Conservation (phyloP, 2,329 filamentous ascomycete species). For the Aspergillus candidus region DNA sequence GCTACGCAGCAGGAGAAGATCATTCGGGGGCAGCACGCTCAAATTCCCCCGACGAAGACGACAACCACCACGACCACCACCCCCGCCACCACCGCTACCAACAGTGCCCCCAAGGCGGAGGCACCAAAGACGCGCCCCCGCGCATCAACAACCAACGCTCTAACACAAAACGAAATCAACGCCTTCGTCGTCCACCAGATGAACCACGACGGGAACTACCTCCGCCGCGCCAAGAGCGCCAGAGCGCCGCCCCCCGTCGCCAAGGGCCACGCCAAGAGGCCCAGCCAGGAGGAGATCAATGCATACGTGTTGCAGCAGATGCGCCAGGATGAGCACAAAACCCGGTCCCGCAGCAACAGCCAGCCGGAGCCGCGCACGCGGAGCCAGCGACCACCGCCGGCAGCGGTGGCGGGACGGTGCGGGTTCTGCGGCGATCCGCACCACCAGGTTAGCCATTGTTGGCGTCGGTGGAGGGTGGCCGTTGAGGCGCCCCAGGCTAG, state of each 20-base stretch:
- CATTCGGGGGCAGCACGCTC: conserved; percentile 1
- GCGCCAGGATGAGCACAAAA: conserved; percentile 19
- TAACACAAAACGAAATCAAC: conserved; percentile 24
- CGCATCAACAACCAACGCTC: background rate
- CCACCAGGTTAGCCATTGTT: conserved; percentile 20
- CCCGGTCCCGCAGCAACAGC: conserved; percentile 15
- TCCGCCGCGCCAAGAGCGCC: background rate
- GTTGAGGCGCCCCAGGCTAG: conserved; percentile 20
- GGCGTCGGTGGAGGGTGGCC: conserved; percentile 19
- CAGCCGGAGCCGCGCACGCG: conserved; percentile 14
- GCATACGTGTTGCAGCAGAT: conserved; percentile 24
- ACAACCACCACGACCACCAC: background rate
- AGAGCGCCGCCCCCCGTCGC: background rate
- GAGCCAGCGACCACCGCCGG: conserved; percentile 1
- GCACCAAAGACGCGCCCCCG: too few relatives aligned
- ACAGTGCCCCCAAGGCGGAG: too few relatives aligned
- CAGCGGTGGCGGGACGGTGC: conserved; percentile 10
- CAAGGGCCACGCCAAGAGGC: conserved; percentile 17
- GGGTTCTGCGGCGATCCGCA: conserved; percentile 19
- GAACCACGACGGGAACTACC: conserved; percentile 9
- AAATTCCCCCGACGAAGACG: background rate
- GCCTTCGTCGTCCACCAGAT: conserved; percentile 22
- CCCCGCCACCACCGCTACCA: background rate
- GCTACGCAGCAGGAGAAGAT: conserved; percentile 17
- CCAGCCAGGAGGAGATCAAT: conserved; percentile 27